Base-by-base conservation (phyloP, 2,329 filamentous ascomycete species). In the Alternaria conjuncta region DNA sequence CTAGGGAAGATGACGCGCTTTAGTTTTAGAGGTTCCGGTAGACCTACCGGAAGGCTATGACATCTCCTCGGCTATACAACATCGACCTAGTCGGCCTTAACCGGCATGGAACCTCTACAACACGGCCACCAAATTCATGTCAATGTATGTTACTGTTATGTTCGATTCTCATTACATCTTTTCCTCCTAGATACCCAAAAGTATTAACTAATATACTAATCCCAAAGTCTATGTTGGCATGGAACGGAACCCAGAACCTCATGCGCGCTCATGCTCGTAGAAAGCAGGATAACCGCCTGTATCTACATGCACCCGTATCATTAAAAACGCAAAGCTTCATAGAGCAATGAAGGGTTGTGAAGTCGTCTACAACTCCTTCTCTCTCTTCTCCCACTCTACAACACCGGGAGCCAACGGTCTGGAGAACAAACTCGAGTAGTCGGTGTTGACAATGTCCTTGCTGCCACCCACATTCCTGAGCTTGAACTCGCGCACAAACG, bases 401-500 rank as follows among this genome's bases (percentile, higher is more conserved):
- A 88, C 84, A 13, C 80, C 82, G 7, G 83, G 83, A 13, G 73
- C 69, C 57, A 83, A 63, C 47, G 83, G 83, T 64, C 82, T 74
- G 51, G 81, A 82, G 71, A 85, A 85, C 66, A 85, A 61, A 67
- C 72, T 74, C 64, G 85, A 85, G 81, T 90, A 92, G 75, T 92
- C 90, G 8, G 90, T 92, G 18, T 80, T 90, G 49, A 91, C 86
- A 41, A 96, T 86, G 32, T 86, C 86, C 75, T 88, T 83, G 78
- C 86, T 88, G n/a, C 92, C 91, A 71, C 92, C 89, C 3, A 89
- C 79, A 72, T 93, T 96, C 75, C 86, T 85, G 79, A 97, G 88
- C 83, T 93, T 95, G 84, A 97, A 92, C 57, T 89, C 79, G 54
- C 93, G 87, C 44, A 97, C 91, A 69, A 94, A 83, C 62, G 89